Conservation (phyloP, 495 filamentous ascomycete genomes). For the Hypoxylon fuscum region DNA sequence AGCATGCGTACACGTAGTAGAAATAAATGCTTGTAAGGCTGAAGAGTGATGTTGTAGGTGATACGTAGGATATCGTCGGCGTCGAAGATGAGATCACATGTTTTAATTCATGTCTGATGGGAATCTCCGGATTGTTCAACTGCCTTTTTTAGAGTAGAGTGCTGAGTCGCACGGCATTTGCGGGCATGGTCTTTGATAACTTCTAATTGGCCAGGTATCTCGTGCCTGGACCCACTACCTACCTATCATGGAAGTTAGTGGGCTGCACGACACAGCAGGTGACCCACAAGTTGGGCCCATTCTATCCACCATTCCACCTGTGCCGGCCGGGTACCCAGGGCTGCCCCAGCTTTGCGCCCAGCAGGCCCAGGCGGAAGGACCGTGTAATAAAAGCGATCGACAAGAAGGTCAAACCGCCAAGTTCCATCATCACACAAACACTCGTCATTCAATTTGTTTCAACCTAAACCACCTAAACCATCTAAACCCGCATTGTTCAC, state of each 20-base stretch:
- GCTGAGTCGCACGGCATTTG: not conserved
- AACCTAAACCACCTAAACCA: too few species aligned
- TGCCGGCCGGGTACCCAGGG: not conserved
- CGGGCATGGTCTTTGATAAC: not conserved
- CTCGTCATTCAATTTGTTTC: conserved; percentile 12
- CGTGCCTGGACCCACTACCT: not conserved
- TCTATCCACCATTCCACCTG: not conserved
- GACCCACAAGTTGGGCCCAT: not conserved
- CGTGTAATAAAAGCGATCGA: conserved; percentile 3
- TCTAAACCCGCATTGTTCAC: not conserved
- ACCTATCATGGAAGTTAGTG: conserved; percentile 2
- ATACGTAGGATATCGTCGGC: not conserved
- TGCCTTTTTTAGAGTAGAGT: not conserved
- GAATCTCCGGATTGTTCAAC: conserved; percentile 4
- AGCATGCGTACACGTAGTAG: too few species aligned
- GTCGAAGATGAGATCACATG: not conserved
- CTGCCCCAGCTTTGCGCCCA: not conserved
- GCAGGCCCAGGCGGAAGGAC: not conserved
- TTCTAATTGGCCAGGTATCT: not conserved
- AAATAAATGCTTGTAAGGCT: not conserved
- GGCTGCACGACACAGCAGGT: too few species aligned
- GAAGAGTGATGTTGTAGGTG: not conserved
- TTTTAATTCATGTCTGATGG: conserved; percentile 2
- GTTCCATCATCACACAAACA: conserved; percentile 6
- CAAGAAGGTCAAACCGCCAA: conserved; percentile 16